Evolutionary conservation across 1,284 basidiomycete genomes (phyloP), one percentile per base, ranked within the genome.

Genomic region (Coniferiporia weirii): DNA sequence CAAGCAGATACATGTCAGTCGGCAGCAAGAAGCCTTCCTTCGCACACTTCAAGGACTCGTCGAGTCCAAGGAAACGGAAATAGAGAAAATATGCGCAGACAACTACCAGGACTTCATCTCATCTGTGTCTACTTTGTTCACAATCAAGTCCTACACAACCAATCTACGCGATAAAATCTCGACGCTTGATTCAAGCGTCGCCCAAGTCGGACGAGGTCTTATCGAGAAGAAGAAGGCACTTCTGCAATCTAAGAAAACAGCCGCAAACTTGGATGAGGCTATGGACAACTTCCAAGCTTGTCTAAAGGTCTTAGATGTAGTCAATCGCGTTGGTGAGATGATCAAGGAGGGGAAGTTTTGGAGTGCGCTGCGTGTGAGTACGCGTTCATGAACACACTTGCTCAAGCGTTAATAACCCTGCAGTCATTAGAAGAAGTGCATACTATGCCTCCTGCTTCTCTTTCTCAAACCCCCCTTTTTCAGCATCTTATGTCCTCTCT

Each of bases 31-130:
- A 62, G 83, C 87, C 12, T 99, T 95, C 72, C 81, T 99, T 38
- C 84, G 89, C 49, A 92, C 89, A 46, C 78, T 98, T 53, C 89
- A 93, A 66, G 79, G 78, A 17, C 91, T 98, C 67, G 91, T 98
- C 53, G 85, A 91, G 67, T 85, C 93, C 64, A 98, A 98, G 75
- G 97, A 99, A 70, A 80, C 82, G 59, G 95, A 99, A 73, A 99
- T 99, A 69, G 93, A 98, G 76, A 85, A 83, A 61, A 95, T 98
- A 73, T 99, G 97, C 74, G 85, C 89, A 60, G 89, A 91, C 66
- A 98, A 98, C 72, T 98, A 99, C 71, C 93, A 96, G 76, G 97
- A 99, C 72, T 99, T 99, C 70, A 94, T 98, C 22, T 87, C 89
- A 20, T 97, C 95, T 7, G 95, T 98, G 8, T 94, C 95, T 36